Base-by-base conservation (phyloP, 352 stramenopile genomes). In the Aphanomyces euteiches region DNA sequence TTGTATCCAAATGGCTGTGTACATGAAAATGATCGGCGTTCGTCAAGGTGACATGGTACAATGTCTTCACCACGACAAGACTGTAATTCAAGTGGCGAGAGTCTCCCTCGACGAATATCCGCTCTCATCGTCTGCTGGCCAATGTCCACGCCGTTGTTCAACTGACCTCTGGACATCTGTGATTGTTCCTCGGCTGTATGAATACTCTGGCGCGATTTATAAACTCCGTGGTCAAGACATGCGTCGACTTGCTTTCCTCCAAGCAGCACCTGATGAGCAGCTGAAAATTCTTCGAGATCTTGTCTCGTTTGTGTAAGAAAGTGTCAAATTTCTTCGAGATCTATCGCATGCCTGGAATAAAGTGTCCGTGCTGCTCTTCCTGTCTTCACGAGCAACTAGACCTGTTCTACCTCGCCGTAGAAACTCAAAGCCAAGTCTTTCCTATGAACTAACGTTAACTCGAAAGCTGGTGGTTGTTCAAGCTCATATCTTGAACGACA, bases 11-110 rank as follows among this genome's bases (percentile, higher is more conserved):
- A 80, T 92, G 71, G 84, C 83, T 15, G 76, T 93, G 21, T 93
- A 93, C 70, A 85, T 93, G 74, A 93, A 93, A 71, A 88, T 93
- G 84, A 66, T 92, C 4, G 74, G 67, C 1, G 68, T 92, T 38
- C 63, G 75, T 7, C 72, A 84, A 38, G 85, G 84, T 17, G 81
- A 93, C 63, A 71, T 93, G 56, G 79, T 93, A 19, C 79, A 93
- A 73, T 93, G 82, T 59, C 67, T 90, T 57, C 74, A 90, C 59
- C 53, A 71, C 7, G 75, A 83, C 58, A 50, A 75, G 3, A 75
- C 82, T 34, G 66, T 39, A 15, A 90, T 91, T 67, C 74, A 82
- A 45, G 69, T 90, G 54, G 85, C 84, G 21, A 75, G 84, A 3
- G 72, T 90, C 19, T 80, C 77, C 28, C 61, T 90, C 61, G 72